Evolutionary conservation across 2,329 filamentous ascomycete genomes (phyloP).

Genomic region (Diaporthe sp.): DNA sequence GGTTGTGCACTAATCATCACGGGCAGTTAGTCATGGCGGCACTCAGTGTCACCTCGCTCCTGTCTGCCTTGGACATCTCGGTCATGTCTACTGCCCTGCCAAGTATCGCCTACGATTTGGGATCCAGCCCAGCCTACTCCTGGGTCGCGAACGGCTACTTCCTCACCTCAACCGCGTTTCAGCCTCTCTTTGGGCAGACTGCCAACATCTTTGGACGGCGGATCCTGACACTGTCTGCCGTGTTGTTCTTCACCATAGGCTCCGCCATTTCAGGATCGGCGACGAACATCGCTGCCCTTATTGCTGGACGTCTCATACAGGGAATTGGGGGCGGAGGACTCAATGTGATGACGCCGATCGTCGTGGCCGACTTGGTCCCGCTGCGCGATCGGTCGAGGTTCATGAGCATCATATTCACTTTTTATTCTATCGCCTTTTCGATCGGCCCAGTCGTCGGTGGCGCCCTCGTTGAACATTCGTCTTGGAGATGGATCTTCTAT

Average conservation of each 20-base stretch:
- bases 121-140: conserved; percentile 39
- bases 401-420: conserved; percentile 42
- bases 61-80: conserved; percentile 44
- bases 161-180: conserved; percentile 49
- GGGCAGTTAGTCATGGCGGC: conserved; percentile 27
- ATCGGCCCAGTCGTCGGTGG: conserved; percentile 51
- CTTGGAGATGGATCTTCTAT: conserved; percentile 51
- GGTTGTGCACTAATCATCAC: neutral
- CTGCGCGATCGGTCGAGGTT: conserved; percentile 52
- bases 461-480: conserved; percentile 46
- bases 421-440: conserved; percentile 45
- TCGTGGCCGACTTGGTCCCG: conserved; percentile 54
- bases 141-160: conserved; percentile 46
- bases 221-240: conserved; percentile 46
- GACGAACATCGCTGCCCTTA: conserved; percentile 48
- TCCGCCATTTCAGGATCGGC: conserved; percentile 51
- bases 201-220: conserved; percentile 55
- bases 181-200: conserved; percentile 53
- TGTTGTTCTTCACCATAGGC: conserved; percentile 47
- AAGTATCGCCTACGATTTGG: conserved; percentile 41
- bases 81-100: conserved; percentile 45
- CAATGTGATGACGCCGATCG: conserved; percentile 52
- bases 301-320: conserved; percentile 51
- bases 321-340: conserved; percentile 54
- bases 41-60: conserved; percentile 42